phyloP scores from a whole-genome alignment of 169 alveolate genomes.

The Plasmodium falciparum region DNA sequence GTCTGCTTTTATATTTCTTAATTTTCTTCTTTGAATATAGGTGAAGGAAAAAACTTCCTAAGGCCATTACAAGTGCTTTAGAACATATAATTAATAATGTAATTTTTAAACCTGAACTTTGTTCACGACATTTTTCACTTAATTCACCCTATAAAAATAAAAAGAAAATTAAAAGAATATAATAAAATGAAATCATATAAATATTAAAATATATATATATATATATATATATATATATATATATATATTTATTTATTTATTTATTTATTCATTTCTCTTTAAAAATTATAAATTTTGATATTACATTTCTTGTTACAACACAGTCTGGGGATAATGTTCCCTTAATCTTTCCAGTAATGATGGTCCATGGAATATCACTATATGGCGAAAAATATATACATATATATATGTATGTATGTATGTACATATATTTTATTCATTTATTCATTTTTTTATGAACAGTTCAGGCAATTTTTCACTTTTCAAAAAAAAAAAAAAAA shows the following conservation, averaged over 20 bases:
- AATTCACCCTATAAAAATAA: constrained; percentile 39
- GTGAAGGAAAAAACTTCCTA: constrained; percentile 27
- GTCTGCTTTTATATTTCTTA: constrained; percentile 15
- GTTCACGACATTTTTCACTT: constrained; percentile 25
- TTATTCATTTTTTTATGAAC: neutral
- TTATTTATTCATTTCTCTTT: neutral
- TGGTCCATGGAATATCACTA: constrained; percentile 68
- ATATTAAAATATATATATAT: neutral
- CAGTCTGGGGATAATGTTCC: constrained; percentile 64
- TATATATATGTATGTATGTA: no score
- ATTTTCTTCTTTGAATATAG: constrained; percentile 36
- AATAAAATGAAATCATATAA: constrained; percentile 3
- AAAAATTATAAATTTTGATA: neutral
- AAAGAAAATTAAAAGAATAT: constrained; percentile 2
- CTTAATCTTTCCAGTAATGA: constrained; percentile 56
- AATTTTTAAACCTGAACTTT: constrained; percentile 29
- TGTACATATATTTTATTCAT: neutral
- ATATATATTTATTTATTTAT: neutral
- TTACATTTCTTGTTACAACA: constrained; percentile 64
- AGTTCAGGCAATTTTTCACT: no score
- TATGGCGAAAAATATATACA: neutral
- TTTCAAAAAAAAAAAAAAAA: no score
- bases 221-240: neutral
- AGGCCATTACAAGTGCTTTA: constrained; percentile 28
- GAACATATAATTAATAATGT: constrained; percentile 37